These are phyloP conservation scores for Dittrichia graveolens DNA, from an alignment of 129 eudicot genomes.

Conservation along the genomic window DNA sequence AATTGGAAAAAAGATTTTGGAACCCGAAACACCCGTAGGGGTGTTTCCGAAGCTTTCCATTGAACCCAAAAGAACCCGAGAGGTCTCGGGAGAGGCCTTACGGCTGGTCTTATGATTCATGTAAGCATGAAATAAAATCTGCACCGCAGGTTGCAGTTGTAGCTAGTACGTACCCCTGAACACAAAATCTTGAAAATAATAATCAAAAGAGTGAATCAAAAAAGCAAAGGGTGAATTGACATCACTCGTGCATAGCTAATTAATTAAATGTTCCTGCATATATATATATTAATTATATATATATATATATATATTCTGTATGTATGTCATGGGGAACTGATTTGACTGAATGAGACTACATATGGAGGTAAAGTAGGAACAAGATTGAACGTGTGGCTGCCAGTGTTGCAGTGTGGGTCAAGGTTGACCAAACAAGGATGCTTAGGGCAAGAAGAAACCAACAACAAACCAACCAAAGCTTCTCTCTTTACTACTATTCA, in stretches of 20 bases:
- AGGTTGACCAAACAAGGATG: conserved; percentile 12
- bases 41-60: no score
- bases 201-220: not conserved
- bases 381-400: conserved; percentile 28
- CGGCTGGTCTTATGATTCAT: not conserved
- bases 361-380: conserved; percentile 33
- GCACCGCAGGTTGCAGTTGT: conserved; percentile 15
- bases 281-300: no score
- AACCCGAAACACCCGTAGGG: no score
- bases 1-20: no score
- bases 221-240: conserved; percentile 31
- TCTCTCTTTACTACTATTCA: conserved; percentile 14
- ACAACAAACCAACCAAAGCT: conserved; percentile 14
- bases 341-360: conserved; percentile 28
- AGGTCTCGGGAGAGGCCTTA: no score
- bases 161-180: not conserved
- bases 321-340: conserved; percentile 24
- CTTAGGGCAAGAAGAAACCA: conserved; percentile 21
- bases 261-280: conserved; percentile 24
- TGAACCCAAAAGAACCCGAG: no score
- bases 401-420: conserved; percentile 18
- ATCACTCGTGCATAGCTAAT: conserved; percentile 33
- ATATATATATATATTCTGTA: conserved; percentile 19
- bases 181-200: not conserved
- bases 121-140: not conserved